phyloP scores from a whole-genome alignment of 176 grass and related monocot genomes.

The Musa beccarii region DNA sequence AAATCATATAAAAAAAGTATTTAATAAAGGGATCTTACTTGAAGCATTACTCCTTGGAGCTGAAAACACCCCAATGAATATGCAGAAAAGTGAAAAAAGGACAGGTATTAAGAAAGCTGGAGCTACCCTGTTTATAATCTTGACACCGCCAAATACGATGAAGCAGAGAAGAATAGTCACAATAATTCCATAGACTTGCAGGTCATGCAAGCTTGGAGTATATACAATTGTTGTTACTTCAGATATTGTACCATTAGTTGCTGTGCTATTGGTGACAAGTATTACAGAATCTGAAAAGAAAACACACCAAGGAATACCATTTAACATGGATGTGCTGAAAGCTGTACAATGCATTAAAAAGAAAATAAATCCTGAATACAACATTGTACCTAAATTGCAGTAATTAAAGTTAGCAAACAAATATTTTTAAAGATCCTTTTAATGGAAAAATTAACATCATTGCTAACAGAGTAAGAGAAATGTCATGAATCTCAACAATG shows the following conservation, averaged over 20 bases:
- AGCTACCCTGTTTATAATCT: slow-evolving; percentile 96
- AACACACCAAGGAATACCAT: background rate
- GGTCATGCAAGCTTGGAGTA: slow-evolving; percentile 87
- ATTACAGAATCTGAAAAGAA: slow-evolving; percentile 63
- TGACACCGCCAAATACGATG: slow-evolving; percentile 98
- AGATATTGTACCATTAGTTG: slow-evolving; percentile 35
- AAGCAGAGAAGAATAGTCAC: slow-evolving; percentile 93
- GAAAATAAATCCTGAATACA: background rate
- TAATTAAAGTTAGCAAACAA: background rate
- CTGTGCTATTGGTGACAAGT: slow-evolving; percentile 45
- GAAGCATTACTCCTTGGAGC: slow-evolving; percentile 74
- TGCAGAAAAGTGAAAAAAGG: slow-evolving; percentile 96
- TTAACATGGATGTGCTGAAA: background rate
- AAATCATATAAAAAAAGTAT: slow-evolving; percentile 17
- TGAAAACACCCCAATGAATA: slow-evolving; percentile 85
- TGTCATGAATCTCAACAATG: too few relatives aligned
- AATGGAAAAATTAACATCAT: background rate
- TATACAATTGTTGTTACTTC: slow-evolving; percentile 52
- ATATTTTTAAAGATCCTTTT: background rate
- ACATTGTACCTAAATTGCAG: background rate
- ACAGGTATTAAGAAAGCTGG: slow-evolving; percentile 93
- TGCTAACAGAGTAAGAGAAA: background rate
- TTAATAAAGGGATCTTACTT: slow-evolving; percentile 43
- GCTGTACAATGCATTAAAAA: background rate
- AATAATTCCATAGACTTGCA: slow-evolving; percentile 92